Base-by-base conservation (phyloP, 2,329 filamentous ascomycete genomes). In the Neofusicoccum sp. region DNA sequence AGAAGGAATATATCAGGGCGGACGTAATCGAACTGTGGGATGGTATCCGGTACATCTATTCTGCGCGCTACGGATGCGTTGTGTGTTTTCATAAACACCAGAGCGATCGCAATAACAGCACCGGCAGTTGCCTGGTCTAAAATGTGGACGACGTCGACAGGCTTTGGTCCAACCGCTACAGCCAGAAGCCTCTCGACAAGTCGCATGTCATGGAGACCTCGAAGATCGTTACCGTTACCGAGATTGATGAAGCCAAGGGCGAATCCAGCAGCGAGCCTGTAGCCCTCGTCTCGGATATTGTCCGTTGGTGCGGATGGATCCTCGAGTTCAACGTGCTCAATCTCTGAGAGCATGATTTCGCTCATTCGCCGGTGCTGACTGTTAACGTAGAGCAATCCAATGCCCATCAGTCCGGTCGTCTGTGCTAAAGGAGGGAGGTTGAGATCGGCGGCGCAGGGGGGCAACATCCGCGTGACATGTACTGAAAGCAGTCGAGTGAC, bases 301-400 rank as follows among this genome's bases (percentile, higher is more conserved):
- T 96, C 91, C 61, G 93, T 89, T 6, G 82, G 79, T 57, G 80
- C 75, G 28, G 81, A 80, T 4, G 81, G 80, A 62, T 97, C 93
- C 58, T 93, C 89, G 38, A 90, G 84, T 28, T 95, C 91, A 56
- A 91, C 83, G 64, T 93, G 89, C 72, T 97, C 92, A 63, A 99
- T 95, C 73, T 99, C 95, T 0, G 93, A 98, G 54, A 99, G 85
- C 91, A 99, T 97, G 16, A 98, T 91, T 73, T 99, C 95, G 71
- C 92, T 98, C 95, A 99, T 99, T 38, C 96, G 88, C 31, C 96
- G 89, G 76, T 99, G 96, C 69, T 98, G 93, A 30, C 93, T 97
- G 71, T 93, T 89, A 76, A 89, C 96, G 74, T 98, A 99, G 1
- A 99, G 80, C 41, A 99, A 78, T 0, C 95, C 95, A 65, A 99